A percentile compares a stretch with the other conserved stretches of the same genome.
Evolutionary conservation across 371 early-diverging fungal genomes (phyloP).

Genomic region (Mortierella sp.): DNA sequence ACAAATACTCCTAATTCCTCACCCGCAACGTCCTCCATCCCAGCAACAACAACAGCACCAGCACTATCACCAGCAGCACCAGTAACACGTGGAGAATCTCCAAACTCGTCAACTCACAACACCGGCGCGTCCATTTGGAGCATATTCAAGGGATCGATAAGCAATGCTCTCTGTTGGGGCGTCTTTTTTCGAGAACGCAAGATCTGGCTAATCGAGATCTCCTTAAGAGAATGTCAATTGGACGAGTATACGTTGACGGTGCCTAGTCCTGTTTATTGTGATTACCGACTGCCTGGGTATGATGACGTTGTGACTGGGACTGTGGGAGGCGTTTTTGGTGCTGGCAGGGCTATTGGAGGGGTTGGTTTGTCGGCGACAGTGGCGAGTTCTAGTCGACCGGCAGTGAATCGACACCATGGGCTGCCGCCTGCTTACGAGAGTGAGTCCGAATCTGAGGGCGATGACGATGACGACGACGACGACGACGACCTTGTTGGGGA

Average conservation of each 20-base stretch:
- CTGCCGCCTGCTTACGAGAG: conserved; percentile 43
- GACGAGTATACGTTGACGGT: conserved; percentile 45
- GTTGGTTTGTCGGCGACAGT: not conserved
- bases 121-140: conserved; percentile 8
- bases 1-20: not conserved
- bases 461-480: conserved; percentile 8
- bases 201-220: conserved; percentile 53
- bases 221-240: conserved; percentile 41
- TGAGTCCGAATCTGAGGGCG: conserved; percentile 23
- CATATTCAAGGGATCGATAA: not conserved
- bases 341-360: not conserved
- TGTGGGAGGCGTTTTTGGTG: not conserved
- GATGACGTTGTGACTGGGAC: conserved; percentile 22
- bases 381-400: conserved; percentile 11
- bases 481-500: not conserved
- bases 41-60: not conserved
- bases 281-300: conserved; percentile 43
- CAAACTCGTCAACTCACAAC: not conserved
- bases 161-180: not conserved
- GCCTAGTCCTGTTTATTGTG: conserved; percentile 51
- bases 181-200: conserved; percentile 18
- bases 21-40: not conserved
- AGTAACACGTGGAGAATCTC: not conserved
- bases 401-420: conserved; percentile 2
- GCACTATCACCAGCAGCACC: not conserved